These are phyloP conservation scores for Stachybotrys chlorohalonatus DNA, from an alignment of 2,329 filamentous ascomycete species.

Conservation along the genomic window DNA sequence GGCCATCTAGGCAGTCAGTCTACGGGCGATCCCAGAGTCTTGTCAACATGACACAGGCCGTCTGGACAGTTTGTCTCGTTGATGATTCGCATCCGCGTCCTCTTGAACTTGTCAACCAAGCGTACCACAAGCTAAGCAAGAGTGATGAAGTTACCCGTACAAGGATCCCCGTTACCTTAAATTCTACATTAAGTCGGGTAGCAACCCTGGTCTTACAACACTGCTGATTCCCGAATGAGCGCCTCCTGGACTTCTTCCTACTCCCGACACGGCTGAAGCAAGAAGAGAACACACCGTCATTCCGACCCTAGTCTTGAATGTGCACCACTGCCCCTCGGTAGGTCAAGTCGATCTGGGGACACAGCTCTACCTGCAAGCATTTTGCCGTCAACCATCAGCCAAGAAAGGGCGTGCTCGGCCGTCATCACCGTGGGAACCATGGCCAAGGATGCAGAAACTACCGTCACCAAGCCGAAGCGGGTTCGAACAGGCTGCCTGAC, in stretches of 20 bases:
- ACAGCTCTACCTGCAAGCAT: too few relatives aligned
- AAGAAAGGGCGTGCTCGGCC: background rate
- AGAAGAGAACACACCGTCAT: too few relatives aligned
- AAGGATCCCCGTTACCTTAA: background rate
- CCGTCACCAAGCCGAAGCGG: slow-evolving; percentile 47
- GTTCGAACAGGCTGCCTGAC: slow-evolving; percentile 88
- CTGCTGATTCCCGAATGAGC: background rate
- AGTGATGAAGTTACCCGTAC: background rate
- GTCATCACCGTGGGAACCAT: background rate
- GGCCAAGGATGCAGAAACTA: background rate
- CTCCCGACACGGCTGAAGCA: too few relatives aligned
- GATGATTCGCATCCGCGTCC: too few relatives aligned
- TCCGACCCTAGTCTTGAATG: too few relatives aligned
- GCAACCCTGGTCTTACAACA: background rate
- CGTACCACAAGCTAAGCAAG: background rate
- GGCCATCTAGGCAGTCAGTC: background rate
- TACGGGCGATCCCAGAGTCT: background rate
- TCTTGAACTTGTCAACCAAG: background rate
- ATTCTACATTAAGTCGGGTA: background rate
- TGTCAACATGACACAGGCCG: too few relatives aligned
- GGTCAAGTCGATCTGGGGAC: too few relatives aligned
- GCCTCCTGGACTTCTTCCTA: background rate
- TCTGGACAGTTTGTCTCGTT: too few relatives aligned
- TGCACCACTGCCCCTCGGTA: too few relatives aligned
- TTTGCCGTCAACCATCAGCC: background rate